phyloP scores from a whole-genome alignment of 257 asterid genomes.

The Buddleja alternifolia region DNA sequence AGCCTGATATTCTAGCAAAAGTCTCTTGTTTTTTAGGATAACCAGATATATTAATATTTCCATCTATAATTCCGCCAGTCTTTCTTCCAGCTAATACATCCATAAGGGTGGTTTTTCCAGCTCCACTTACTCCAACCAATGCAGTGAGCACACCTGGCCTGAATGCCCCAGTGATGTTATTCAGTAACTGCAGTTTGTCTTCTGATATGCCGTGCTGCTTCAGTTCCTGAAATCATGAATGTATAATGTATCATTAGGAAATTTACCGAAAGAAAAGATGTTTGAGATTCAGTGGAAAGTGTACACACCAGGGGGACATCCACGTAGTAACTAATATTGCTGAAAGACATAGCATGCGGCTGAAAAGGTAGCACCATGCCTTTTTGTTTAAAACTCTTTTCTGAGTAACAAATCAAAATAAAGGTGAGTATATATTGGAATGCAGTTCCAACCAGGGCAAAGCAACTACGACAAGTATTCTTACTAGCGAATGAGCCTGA shows the following conservation, averaged over 20 bases:
- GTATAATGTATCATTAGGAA: conserved; percentile 24
- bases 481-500: conserved; percentile 89
- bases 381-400: conserved; percentile 71
- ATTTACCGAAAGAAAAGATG: conserved; percentile 13
- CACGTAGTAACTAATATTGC: conserved; percentile 83
- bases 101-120: conserved; percentile 97
- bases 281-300: conserved; percentile 25
- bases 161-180: conserved; percentile 83
- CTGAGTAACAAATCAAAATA: conserved; percentile 42
- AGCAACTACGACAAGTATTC: conserved; percentile 29
- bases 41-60: conserved; percentile 80
- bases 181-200: conserved; percentile 76
- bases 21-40: conserved; percentile 90
- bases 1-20: conserved; percentile 95
- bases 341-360: conserved; percentile 85
- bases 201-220: conserved; percentile 86
- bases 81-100: conserved; percentile 97
- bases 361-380: conserved; percentile 98
- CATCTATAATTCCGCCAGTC: conserved; percentile 90
- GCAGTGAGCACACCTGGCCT: conserved; percentile 96
- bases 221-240: conserved; percentile 63
- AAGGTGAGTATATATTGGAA: conserved; percentile 16
- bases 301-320: conserved; percentile 82
- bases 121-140: conserved; percentile 95
- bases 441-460: conserved; percentile 16